Evolutionary conservation across 2,329 filamentous ascomycete species (phyloP), one percentile per base, ranked within the genome.

Genomic region (Colletotrichum costaricense): DNA sequence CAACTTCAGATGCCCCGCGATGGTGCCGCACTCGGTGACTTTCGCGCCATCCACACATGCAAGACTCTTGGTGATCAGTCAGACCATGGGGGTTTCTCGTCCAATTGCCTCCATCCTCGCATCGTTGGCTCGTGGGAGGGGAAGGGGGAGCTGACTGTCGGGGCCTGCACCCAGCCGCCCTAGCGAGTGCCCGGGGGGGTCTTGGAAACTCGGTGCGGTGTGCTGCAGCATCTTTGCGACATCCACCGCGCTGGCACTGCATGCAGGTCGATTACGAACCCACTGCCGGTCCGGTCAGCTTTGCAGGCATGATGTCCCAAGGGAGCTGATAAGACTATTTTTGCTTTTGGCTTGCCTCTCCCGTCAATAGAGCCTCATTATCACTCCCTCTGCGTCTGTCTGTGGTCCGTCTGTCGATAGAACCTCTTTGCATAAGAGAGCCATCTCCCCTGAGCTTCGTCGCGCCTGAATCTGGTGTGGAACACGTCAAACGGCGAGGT

Each of bases 161-260:
- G 54, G 59, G 70, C 67, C 60, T 66, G 67, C 60, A 73, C 67
- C 67, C 60, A 70, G 67, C 56, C 55, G 66, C 54, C 55, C 42
- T 59, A 54, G 69, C 63, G 56, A 67, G 58, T 56, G 56, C 63
- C 63, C 65, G 58, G 58, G 69, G 69, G 38, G 30, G 58, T n/a
- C 46, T 57, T 62, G 56, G 28, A 54, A 54, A 16, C 58, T 63
- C 66, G 67, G 60, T 55, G 24, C 38, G 38, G 38, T 42, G 14
- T 63, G 38, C 55, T 62, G 67, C 60, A 73, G 66, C 62, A 49
- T 49, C 70, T 63, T 69, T 58, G 71, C 67, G 71, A 73, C 67
- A 62, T 73, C 58, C 58, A 62, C 70, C 60, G 56, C 67, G 67
- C 55, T 73, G 71, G 59, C 67, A 65, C 67, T 71, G 57, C 66